Evolutionary conservation across 495 filamentous ascomycete species (phyloP), one percentile per base, ranked within the genome.

Genomic region (Xylaria curta): DNA sequence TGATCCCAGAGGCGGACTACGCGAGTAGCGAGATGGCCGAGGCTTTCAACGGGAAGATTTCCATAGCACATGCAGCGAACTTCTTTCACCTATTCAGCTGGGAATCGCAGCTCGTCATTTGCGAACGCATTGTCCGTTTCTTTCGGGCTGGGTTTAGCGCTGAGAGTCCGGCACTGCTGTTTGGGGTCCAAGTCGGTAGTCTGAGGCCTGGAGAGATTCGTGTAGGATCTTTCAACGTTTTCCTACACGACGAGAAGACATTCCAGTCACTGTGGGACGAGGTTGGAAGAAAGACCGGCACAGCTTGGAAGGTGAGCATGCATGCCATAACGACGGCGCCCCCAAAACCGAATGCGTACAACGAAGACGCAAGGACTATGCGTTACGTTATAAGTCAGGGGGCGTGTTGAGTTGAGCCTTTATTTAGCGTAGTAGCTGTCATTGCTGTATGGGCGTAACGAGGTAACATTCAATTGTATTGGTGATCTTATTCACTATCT

Each of bases 21-120:
- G 66, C 19, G 38, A 21, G 17, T 3, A 68, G 66, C 66, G 66
- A n/a, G 12, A 28, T 68, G 49, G 66, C 66, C 13, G 3, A 1
- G 33, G 26, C 66, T 7, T 68, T 90, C 31, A 72, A 81, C 9
- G 83, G 83, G 10, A 78, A 82, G 51, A 73, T 91, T 1, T 85
- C 91, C 63, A 87, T 92, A 33, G 74, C 90, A 42, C 85, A 89
- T 71, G 81, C 85, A 0, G 79, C 80, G 1, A 84, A 83, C 0
- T 88, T 92, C 72, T 85, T 92, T 54, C 89, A 92, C 66, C 80
- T 91, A 8, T 92, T 90, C 68, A 72, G 71, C n/a, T 88, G 80
- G 73, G 82, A 85, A 0, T 77, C 85, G 8, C 90, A 92, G 72
- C 76, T 88, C 10, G 49, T 73, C 0, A 74, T 87, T 10, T 85